Evolutionary conservation across 2,329 filamentous ascomycete species (phyloP).

Genomic region (Truncatella angustata): DNA sequence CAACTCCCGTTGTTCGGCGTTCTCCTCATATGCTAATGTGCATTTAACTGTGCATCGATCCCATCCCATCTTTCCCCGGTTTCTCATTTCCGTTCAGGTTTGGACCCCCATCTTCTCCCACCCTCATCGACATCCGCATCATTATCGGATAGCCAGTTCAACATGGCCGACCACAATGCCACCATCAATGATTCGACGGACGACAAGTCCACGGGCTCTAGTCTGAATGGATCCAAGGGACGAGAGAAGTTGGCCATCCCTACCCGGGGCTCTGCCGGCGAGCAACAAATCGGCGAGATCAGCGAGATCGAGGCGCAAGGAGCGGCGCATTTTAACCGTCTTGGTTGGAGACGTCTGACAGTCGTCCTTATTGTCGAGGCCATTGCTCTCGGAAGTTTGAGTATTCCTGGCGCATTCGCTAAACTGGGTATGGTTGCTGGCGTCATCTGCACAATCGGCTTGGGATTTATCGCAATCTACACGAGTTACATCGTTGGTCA

Average conservation of each 20-base stretch:
- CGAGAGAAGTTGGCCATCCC: not conserved
- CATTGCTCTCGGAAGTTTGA: constrained; percentile 52
- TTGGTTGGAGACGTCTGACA: constrained; percentile 57
- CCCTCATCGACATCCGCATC: not conserved
- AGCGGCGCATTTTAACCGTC: constrained; percentile 47
- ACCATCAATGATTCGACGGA: constrained; percentile 3
- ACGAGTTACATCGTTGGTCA: constrained; percentile 46
- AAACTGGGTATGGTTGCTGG: constrained; percentile 53
- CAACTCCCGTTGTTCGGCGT: constrained; percentile 6
- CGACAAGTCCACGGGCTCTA: constrained; percentile 7
- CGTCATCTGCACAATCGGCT: constrained; percentile 38
- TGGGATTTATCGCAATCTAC: constrained; percentile 47
- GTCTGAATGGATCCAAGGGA: constrained; percentile 4
- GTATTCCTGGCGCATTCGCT: constrained; percentile 50
- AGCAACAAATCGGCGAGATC: constrained; percentile 29
- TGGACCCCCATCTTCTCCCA: not conserved
- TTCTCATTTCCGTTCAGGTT: not conserved
- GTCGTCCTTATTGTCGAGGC: constrained; percentile 56
- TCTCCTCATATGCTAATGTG: not conserved
- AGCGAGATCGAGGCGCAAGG: constrained; percentile 46
- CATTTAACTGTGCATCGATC: constrained; percentile 1
- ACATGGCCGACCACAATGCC: constrained; percentile 4
- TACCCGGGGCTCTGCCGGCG: not conserved
- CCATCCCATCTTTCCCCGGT: not conserved
- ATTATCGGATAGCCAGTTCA: constrained; percentile 2